Evolutionary conservation across 495 filamentous ascomycete species (phyloP), one percentile per base, ranked within the genome.

Genomic region (Daldinia caldariorum): DNA sequence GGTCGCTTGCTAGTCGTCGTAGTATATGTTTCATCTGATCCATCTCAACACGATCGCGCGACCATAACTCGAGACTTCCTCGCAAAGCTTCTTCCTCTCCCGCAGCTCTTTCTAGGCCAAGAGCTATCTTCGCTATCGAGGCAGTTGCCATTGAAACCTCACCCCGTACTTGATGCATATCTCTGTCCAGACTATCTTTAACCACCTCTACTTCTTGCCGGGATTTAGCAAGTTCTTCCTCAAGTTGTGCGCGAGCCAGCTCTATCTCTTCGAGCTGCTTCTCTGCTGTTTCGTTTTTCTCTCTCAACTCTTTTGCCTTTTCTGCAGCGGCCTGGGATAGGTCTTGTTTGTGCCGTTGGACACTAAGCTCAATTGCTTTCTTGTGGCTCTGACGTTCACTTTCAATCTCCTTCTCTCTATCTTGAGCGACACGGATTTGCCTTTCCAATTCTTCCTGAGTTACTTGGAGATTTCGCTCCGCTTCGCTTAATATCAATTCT

Each of bases 11-110:
- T 50, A 74, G 53, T 55, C 64, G 63, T 53, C 64, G 29, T 13
- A 79, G 39, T 38, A 55, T 69, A 39, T 78, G 54, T 47, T 71
- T 55, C 38, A 79, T 58, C 8, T 70, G 70, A 29, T 74, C 51
- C 14, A 78, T 51, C 9, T 76, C 69, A 12, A 49, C 55, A 22
- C 64, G 63, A 50, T 75, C 66, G 14, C 58, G 59, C n/a, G 68
- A 67, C 70, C 75, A 75, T 41, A 61, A 54, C 56, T 79, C 68
- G 34, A 77, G 56, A 6, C 35, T 66, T 20, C 45, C 59, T 60
- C 50, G 64, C 58, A 77, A 55, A 50, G 26, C 41, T 16, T 59
- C 58, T 38, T 66, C 54, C 43, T 45, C 34, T 29, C 73, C 50
- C 45, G 67, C 61, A 10, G 65, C 60, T 71, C 51, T 51, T 16